A percentile compares a stretch with the other conserved stretches of the same genome.
phyloP scores from a whole-genome alignment of 768 basidiomycete species.

The Austroboletus eburneus region DNA sequence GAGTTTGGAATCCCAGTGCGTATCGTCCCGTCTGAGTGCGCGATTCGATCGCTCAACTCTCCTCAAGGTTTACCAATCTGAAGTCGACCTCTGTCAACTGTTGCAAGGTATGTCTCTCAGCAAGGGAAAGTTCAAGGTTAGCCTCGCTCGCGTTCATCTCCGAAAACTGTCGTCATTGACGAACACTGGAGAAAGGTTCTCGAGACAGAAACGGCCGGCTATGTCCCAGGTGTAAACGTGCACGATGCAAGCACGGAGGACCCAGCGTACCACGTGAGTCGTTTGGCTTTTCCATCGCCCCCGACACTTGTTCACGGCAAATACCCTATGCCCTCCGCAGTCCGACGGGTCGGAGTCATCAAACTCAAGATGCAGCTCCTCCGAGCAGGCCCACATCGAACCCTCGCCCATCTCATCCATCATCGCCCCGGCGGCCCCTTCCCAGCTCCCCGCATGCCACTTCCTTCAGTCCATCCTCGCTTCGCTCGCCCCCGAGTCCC shows the following conservation, averaged over 20 bases:
- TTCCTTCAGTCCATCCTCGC: conserved; percentile 58
- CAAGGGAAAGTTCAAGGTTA: conserved; percentile 32
- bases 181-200: conserved; percentile 32
- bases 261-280: conserved; percentile 39
- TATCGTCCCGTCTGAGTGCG: background rate
- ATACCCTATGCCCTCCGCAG: conserved; percentile 22
- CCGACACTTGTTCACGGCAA: background rate
- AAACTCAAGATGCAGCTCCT: conserved; percentile 40
- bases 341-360: conserved; percentile 44
- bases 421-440: background rate
- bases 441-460: conserved; percentile 47
- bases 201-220: conserved; percentile 14
- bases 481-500: conserved; percentile 44
- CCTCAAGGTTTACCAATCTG: conserved; percentile 25
- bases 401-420: conserved; percentile 14
- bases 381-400: conserved; percentile 19
- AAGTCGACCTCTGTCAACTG: conserved; percentile 50
- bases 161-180: conserved; percentile 9
- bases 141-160: background rate
- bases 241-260: conserved; percentile 45
- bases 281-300: background rate
- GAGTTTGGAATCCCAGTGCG: conserved; percentile 23
- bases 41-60: background rate
- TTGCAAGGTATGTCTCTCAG: conserved; percentile 48
- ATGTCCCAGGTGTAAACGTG: conserved; percentile 34